Evolutionary conservation across 2,329 filamentous ascomycete genomes (phyloP).

Genomic region (Epichloe scottii): DNA sequence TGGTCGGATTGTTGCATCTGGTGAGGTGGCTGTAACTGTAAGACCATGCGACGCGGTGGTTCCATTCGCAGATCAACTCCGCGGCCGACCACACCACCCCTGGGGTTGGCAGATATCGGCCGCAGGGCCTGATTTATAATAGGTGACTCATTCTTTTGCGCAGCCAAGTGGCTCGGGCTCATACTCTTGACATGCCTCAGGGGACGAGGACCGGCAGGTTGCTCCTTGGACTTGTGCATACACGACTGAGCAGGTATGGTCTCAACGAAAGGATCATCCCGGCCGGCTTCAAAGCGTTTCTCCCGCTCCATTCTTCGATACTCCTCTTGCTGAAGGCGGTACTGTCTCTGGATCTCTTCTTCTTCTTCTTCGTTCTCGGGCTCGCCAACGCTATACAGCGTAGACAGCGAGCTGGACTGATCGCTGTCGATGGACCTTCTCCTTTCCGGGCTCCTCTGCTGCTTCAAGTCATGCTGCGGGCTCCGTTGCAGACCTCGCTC

Average conservation of each 20-base stretch:
- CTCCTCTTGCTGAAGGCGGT: slow-evolving; percentile 1
- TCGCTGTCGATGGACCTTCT: slow-evolving; percentile 29
- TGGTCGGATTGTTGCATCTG: slow-evolving; percentile 6
- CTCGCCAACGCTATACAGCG: slow-evolving; percentile 43
- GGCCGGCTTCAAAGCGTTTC: background rate
- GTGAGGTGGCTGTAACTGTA: slow-evolving; percentile 5
- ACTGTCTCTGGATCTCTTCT: slow-evolving; percentile 3
- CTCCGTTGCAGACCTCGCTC: slow-evolving; percentile 11
- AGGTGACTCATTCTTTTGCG: background rate
- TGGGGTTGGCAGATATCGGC: slow-evolving; percentile 1
- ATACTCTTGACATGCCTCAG: slow-evolving; percentile 12
- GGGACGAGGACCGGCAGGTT: slow-evolving; percentile 8
- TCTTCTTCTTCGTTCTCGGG: slow-evolving; percentile 23
- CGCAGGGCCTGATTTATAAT: background rate
- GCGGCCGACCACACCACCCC: background rate
- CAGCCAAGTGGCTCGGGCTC: slow-evolving; percentile 9
- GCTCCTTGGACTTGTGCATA: slow-evolving; percentile 1
- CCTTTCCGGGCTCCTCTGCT: slow-evolving; percentile 8
- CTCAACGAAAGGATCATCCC: slow-evolving; percentile 22
- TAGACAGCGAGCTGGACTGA: slow-evolving; percentile 41
- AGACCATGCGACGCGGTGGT: background rate
- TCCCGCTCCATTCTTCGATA: background rate
- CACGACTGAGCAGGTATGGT: background rate
- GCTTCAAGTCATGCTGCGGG: slow-evolving; percentile 9
- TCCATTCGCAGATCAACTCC: background rate